Base-by-base conservation (phyloP, 2,329 filamentous ascomycete genomes). In the Dactylellina haptotyla region DNA sequence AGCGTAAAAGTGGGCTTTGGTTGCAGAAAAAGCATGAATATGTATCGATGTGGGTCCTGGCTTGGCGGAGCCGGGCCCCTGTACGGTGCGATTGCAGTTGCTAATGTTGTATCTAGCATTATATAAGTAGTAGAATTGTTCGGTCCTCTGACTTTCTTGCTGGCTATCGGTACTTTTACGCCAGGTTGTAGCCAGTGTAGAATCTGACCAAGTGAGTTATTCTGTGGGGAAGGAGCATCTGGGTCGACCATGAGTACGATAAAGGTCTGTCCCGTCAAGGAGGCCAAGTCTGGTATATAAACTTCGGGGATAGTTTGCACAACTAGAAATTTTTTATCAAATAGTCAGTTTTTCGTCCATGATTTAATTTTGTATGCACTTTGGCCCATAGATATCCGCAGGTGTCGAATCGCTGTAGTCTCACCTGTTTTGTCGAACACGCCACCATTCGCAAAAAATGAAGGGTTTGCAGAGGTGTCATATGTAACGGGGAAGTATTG, bases 151-250 rank as follows among this genome's bases (percentile, higher is more conserved):
- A 73, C 41, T 41, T 56, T 61, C n/a, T 66, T 25, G 23, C 61
- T 51, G 28, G 66, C 66, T 9, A 54, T 32, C 9, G 56, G 56
- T 2, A 65, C 51, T 37, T 61, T 50, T 1, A 65, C 61, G 23
- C 69, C 69, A 4, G 61, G 69, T 26, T 73, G 69, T 16, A 73
- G 56, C 69, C 69, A 73, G 41, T 73, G 69, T 3, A 73, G 41
- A 28, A 73, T 66, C 32, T 73, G 61, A 8, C 61, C 62, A 9
- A 73, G 48, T 4, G 61, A 62, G n/a, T 56, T 56, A 34, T 73
- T 65, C 10, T 57, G 63, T 18, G 69, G 69, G 1, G 69, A 73
- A 2, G 69, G 69, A 10, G 69, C 69, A 45, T 73, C 69, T 3
- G 69, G 69, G 18, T 73, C 69, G n/a, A 73, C 61, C 69, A 73